A percentile compares a stretch with the other conserved stretches of the same genome.
These are phyloP conservation scores for Guadua angustifolia DNA, from an alignment of 176 grass and related monocot species.

Conservation along the genomic window DNA sequence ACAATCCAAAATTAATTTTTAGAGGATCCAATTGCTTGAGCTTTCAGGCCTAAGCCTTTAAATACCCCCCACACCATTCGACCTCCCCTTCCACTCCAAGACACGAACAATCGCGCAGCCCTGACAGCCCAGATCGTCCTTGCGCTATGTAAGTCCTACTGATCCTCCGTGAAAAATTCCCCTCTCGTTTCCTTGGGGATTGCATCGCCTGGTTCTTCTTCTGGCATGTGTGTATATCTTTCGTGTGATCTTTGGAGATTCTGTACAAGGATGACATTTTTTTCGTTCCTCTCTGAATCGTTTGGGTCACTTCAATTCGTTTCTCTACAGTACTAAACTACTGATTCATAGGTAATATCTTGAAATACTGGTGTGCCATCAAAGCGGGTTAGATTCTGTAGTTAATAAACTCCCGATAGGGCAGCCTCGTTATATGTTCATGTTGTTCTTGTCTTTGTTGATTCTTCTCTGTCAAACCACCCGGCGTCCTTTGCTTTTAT, in stretches of 20 bases:
- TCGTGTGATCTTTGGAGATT: not conserved
- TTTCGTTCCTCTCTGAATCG: not conserved
- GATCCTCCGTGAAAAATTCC: constrained; percentile 8
- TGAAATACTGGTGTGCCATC: not conserved
- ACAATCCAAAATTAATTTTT: no score
- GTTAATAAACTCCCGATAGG: not conserved
- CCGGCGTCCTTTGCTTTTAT: not conserved
- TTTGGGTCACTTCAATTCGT: not conserved
- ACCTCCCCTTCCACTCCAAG: constrained; percentile 17
- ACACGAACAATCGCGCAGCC: constrained; percentile 3
- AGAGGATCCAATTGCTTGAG: no score
- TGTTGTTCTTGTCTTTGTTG: not conserved
- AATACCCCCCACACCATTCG: constrained; percentile 33
- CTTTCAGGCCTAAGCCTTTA: no score
- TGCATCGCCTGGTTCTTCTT: not conserved
- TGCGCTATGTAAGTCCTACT: constrained; percentile 13
- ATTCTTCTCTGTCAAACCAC: constrained; percentile 11
- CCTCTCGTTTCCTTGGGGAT: not conserved
- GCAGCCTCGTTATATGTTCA: not conserved
- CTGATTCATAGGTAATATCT: constrained; percentile 1
- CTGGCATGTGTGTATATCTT: not conserved
- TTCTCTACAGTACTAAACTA: not conserved
- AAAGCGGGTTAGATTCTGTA: no score
- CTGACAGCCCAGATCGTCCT: not conserved
- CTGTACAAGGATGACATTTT: not conserved